These are phyloP conservation scores for Drechslerella coelobrocha DNA, from an alignment of 2,329 filamentous ascomycete species.

Conservation along the genomic window DNA sequence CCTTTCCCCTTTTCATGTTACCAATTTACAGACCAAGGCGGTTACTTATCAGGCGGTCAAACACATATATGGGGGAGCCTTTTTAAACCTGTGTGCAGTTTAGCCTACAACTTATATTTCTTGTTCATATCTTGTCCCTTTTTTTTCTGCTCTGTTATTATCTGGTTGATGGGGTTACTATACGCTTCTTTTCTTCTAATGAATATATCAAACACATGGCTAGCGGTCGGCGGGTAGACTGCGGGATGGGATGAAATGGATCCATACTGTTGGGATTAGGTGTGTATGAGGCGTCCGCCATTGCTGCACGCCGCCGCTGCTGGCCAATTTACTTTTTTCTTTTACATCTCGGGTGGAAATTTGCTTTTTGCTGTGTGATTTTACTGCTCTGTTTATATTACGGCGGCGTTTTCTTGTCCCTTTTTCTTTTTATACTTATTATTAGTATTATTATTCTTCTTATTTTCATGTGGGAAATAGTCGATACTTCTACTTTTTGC, in stretches of 20 bases:
- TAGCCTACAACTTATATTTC: background rate
- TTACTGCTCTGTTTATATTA: background rate
- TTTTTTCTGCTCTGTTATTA: background rate
- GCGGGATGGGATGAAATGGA: too few species aligned
- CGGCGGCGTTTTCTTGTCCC: background rate
- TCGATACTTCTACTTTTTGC: background rate
- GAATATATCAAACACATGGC: too few species aligned
- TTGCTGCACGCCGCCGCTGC: too few species aligned
- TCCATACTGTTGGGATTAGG: too few species aligned
- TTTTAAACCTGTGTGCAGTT: background rate
- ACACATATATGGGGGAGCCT: too few species aligned
- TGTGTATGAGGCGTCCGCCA: too few species aligned
- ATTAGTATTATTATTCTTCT: background rate
- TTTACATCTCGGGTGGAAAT: background rate
- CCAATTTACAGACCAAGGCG: too few species aligned
- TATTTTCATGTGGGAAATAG: background rate
- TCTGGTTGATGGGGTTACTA: background rate
- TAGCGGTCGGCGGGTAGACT: too few species aligned
- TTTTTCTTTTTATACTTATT: background rate
- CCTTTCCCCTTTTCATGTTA: too few species aligned
- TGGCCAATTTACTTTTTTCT: background rate
- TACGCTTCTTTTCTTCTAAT: background rate
- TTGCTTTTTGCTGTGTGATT: background rate
- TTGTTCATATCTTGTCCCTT: background rate
- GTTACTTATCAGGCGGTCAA: too few species aligned